Evolutionary conservation across 2,329 filamentous ascomycete genomes (phyloP), one percentile per base, ranked within the genome.

Genomic region (Diaporthe nobilis): DNA sequence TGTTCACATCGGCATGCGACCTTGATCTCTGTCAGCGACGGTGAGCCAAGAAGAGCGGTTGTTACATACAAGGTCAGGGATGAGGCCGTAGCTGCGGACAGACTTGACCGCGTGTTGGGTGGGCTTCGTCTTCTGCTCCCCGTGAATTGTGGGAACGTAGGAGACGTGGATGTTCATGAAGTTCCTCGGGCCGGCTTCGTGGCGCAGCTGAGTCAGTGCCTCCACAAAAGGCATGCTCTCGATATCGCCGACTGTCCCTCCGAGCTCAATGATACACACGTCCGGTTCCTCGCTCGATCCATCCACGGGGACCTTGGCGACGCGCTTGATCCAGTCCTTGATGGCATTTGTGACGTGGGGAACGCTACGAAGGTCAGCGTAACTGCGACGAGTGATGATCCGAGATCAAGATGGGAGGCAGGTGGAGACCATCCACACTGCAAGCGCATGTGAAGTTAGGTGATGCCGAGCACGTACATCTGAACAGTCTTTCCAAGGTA

Each of bases 41-140:
- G 22, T 78, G 75, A 79, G 72, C 34, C 8, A 10, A n/a, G 22
- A 31, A 31, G 28, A 57, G 8, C 55, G 20, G 31, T 44, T 39
- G 25, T 10, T 28, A 81, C 86, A 76, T 86, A 94, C 92, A 83
- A 97, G 82, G 80, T 94, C 92, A 2, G 93, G 93, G 76, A 88
- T 90, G 73, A 95, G 85, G 82, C 95, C 95, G 78, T 94, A 93
- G 82, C 94, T 96, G 78, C 96, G 93, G 77, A 96, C 92, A 80
- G 94, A 92, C 82, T 93, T 93, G 81, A 98, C 95, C 37, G 96
- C 95, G 81, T 95, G 92, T 84, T 99, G 97, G 0, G 97, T 99
- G 0, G 97, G 97, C 87, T 98, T 98, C 13, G 96, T 98, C 91
- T 98, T 98, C 85, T 98, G 92, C 87, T 98, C 90, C 57, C 90